Conservation (phyloP, 257 asterid genomes). For the Solanum tarapatanum region DNA sequence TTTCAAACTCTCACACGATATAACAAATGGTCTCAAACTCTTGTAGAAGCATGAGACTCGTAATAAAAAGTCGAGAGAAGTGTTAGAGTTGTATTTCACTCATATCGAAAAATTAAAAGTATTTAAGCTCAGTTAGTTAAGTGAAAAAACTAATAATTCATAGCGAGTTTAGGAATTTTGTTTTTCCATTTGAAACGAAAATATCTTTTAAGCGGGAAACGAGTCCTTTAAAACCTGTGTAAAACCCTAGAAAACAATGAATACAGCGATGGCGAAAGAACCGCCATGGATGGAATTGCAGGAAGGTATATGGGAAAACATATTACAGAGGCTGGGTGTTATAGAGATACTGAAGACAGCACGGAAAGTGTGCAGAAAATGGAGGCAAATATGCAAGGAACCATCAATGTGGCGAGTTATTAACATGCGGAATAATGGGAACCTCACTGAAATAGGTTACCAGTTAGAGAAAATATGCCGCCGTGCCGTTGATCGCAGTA, state of each 20-base stretch:
- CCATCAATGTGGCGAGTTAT: conserved; percentile 36
- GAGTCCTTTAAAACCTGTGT: too few relatives aligned
- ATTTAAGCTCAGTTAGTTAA: too few relatives aligned
- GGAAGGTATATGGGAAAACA: conserved; percentile 30
- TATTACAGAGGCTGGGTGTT: conserved; percentile 32
- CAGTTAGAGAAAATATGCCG: conserved; percentile 17
- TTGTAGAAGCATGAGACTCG: too few relatives aligned
- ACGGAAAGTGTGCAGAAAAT: conserved; percentile 26
- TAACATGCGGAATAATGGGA: conserved; percentile 6
- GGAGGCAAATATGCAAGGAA: conserved; percentile 40
- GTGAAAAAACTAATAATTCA: too few relatives aligned
- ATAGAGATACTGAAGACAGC: conserved; percentile 31
- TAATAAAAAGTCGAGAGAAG: too few relatives aligned
- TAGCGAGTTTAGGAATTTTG: too few relatives aligned
- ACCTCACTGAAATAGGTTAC: background rate
- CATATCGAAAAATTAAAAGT: too few relatives aligned
- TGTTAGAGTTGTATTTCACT: too few relatives aligned
- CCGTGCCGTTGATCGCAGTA: background rate
- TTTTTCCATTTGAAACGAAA: too few relatives aligned
- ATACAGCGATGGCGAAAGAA: background rate
- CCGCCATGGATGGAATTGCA: conserved; percentile 50
- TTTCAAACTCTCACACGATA: too few relatives aligned
- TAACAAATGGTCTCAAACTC: too few relatives aligned
- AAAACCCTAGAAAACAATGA: background rate
- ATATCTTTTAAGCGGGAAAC: too few relatives aligned